A percentile compares a stretch with the other conserved stretches of the same genome.
These are phyloP conservation scores for Solanum chacoense DNA, from an alignment of 305 asterid species.

Conservation along the genomic window DNA sequence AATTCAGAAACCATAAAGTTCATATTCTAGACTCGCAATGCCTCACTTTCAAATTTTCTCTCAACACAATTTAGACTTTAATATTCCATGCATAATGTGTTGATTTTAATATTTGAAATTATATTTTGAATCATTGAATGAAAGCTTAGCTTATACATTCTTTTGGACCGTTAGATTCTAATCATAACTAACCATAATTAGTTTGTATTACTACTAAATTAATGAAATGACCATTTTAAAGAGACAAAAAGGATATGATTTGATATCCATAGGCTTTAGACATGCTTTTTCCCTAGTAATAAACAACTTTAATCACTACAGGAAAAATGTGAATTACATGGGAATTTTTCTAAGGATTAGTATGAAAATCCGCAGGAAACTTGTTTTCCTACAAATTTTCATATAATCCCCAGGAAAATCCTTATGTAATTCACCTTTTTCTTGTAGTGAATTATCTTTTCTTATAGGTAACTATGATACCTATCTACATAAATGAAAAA, in stretches of 20 bases:
- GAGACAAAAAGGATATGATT: not conserved
- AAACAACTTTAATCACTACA: not conserved
- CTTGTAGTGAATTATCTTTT: not conserved
- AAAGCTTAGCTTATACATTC: constrained; percentile 3
- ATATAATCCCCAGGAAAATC: too few species aligned
- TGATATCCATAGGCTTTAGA: not conserved
- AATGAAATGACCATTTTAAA: not conserved
- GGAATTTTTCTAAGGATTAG: too few species aligned
- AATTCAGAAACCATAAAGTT: not conserved
- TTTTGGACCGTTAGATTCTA: constrained; percentile 31
- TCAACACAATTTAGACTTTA: not conserved
- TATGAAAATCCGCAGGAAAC: too few species aligned
- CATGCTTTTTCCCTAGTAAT: not conserved
- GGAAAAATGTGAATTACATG: too few species aligned
- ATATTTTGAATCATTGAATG: constrained; percentile 1
- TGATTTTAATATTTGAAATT: not conserved
- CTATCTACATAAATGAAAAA: not conserved
- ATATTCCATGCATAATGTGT: not conserved
- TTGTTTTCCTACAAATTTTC: too few species aligned
- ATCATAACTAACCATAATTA: constrained; percentile 1
- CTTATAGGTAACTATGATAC: not conserved
- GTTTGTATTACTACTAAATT: not conserved
- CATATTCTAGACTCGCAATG: not conserved
- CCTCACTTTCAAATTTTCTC: constrained; percentile 6
- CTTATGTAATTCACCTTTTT: too few species aligned